phyloP scores from a whole-genome alignment of 176 grass and related monocot species.

The Secale cereale region DNA sequence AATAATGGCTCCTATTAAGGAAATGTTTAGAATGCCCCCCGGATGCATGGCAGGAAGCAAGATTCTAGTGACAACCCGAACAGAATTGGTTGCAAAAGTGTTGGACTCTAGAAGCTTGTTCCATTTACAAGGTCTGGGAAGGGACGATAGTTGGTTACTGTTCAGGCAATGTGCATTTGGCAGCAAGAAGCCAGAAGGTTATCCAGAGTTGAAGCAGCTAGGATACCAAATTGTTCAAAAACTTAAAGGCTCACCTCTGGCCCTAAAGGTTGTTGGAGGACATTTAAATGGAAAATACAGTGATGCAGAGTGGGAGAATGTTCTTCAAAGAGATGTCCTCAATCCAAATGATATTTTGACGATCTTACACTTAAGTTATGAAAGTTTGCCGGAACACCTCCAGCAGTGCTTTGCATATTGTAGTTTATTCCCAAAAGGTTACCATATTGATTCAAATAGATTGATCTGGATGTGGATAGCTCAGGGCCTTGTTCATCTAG shows the following conservation, averaged over 20 bases:
- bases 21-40: no score
- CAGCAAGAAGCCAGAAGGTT: neutral
- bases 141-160: neutral
- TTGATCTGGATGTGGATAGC: constrained; percentile 43
- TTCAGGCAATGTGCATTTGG: no score
- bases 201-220: neutral
- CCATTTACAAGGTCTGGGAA: neutral
- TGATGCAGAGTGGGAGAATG: neutral
- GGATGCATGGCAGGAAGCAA: no score
- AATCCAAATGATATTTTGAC: constrained; percentile 12
- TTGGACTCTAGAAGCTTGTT: neutral
- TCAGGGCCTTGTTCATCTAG: constrained; percentile 25
- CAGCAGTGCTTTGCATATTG: constrained; percentile 32
- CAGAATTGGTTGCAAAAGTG: constrained; percentile 21
- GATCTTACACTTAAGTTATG: constrained; percentile 22
- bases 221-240: constrained; percentile 10
- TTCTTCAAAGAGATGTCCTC: neutral
- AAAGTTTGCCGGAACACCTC: constrained; percentile 15
- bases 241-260: constrained; percentile 26
- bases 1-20: neutral
- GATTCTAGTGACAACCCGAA: neutral
- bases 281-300: neutral
- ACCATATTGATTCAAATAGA: constrained; percentile 3
- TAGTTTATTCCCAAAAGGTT: constrained; percentile 29
- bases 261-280: constrained; percentile 1